Base-by-base conservation (phyloP, 306 rosid species). In the Lotus japonicus region DNA sequence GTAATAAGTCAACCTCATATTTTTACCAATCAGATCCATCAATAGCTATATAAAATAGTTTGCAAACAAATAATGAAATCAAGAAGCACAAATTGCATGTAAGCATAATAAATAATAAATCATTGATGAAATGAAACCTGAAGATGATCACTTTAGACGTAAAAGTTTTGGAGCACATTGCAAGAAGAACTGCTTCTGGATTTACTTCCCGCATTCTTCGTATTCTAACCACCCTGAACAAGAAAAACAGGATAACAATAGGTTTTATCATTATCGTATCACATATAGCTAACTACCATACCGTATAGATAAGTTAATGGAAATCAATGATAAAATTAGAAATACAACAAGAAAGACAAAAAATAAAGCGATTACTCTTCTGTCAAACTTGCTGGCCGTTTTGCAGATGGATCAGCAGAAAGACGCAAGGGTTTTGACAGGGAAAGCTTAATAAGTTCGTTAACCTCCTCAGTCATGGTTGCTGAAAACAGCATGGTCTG, bases 401-500 rank as follows among this genome's bases (percentile, higher is more conserved):
- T 95, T 8, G 92, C 66, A 48, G 95, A 82, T 54, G 97, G 97
- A 23, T 95, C 96, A 51, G 97, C 99, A 46, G 97, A 88, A 67
- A 95, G 95, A 44, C 97, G 99, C 70, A 91, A 41, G 43, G 99
- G 99, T 77, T 91, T 91, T 66, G 83, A 74, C 53, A 95, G 76
- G 53, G 99, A 95, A 76, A 95, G 95, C 79, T 87, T 86, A 65
- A 95, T 80, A 77, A 95, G 99, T 70, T 91, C 95, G 38, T 91
- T 81, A 65, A 95, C 84, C 73, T 95, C 84, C 79, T 87, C 96
- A 17, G 99, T 91, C 99, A 91, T 95, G 16, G 99, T 95, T 46
- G 99, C 99, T 4, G 99, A 95, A 84, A 95, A 95, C 33, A 95
- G 83, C 99, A 95, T 91, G 62, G 99, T 95, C 81, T 95, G 99